Evolutionary conservation across 805 yeast genomes (phyloP).

Genomic region (Scheffersomyces coipomensis): DNA sequence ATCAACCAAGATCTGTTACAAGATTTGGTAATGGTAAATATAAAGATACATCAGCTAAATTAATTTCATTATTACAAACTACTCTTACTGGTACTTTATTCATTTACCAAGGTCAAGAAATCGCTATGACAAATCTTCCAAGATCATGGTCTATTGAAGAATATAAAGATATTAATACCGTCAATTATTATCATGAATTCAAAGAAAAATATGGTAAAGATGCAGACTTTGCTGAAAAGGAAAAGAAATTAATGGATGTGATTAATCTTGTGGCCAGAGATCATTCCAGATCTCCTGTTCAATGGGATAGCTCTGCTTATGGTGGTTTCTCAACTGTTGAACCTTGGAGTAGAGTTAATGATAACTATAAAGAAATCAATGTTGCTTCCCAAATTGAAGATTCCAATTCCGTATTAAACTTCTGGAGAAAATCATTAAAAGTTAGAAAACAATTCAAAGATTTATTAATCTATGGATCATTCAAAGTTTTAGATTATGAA

Average conservation of each 20-base stretch:
- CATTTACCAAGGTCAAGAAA: constrained; percentile 62
- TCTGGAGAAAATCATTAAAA: constrained; percentile 44
- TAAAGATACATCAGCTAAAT: constrained; percentile 43
- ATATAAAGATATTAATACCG: constrained; percentile 50
- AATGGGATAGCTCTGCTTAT: constrained; percentile 44
- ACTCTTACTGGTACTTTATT: constrained; percentile 54
- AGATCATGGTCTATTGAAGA: constrained; percentile 47
- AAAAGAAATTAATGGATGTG: constrained; percentile 25
- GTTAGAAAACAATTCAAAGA: constrained; percentile 46
- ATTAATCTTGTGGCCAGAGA: constrained; percentile 47
- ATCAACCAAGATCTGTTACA: constrained; percentile 53
- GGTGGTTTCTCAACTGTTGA: constrained; percentile 49
- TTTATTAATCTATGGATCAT: constrained; percentile 42
- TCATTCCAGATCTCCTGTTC: constrained; percentile 56
- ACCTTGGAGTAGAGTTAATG: constrained; percentile 57
- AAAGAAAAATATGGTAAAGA: constrained; percentile 23
- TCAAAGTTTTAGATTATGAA: constrained; percentile 43
- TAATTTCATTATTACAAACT: constrained; percentile 44
- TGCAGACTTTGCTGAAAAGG: constrained; percentile 17
- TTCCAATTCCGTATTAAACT: constrained; percentile 43
- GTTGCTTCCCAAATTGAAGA: constrained; percentile 46
- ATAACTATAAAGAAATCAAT: constrained; percentile 48
- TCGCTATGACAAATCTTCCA: constrained; percentile 54
- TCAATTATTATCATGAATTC: constrained; percentile 39
- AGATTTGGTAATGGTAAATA: constrained; percentile 47